Evolutionary conservation across 306 rosid genomes (phyloP), one percentile per base, ranked within the genome.

Genomic region (Psophocarpus tetragonolobus): DNA sequence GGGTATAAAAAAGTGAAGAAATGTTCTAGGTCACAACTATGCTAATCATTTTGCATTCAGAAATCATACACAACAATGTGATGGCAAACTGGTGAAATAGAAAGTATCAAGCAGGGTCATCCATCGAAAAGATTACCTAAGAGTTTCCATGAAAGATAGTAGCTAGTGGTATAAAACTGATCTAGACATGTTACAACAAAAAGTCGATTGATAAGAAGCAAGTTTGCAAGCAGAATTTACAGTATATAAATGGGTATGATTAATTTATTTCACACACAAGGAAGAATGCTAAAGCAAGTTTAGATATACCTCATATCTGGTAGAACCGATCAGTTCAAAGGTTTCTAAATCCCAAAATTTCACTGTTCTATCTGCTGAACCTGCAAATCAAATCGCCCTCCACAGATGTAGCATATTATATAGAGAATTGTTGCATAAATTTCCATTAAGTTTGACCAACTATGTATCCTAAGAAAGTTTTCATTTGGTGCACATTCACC

Each of bases 321-420:
- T 74, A 38, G 95, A 92, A 77, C 93, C 95, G 82, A 92, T 92
- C 78, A 90, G 78, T 84, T 92, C 95, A 84, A 92, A 88, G 62
- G 91, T 87, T 90, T 92, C 95, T 85, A 90, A 83, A 86, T 92
- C 95, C 91, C 95, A 92, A 80, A 90, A 92, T 84, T 92, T 92
- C 65, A 92, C 91, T 50, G 95, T 90, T 87, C 87, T 81, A 80
- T 92, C 93, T 1, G 89, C 89, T 3, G 97, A 92, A 79, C 96
- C 97, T 92, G 92, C 42, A 73, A 85, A 50, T 74, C 29, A 44
- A 78, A 67, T 76, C 41, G 44, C 53, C 35, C 33, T 41, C 6
- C 21, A 38, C 18, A 36, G 17, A 65, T 38, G 24, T 1, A 30
- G 42, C 21, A 61, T 14, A 3, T 0, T 29, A 30, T n/a, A n/a